These are phyloP conservation scores for Sonneratia caseolaris DNA, from an alignment of 345 rosid species.

Conservation along the genomic window DNA sequence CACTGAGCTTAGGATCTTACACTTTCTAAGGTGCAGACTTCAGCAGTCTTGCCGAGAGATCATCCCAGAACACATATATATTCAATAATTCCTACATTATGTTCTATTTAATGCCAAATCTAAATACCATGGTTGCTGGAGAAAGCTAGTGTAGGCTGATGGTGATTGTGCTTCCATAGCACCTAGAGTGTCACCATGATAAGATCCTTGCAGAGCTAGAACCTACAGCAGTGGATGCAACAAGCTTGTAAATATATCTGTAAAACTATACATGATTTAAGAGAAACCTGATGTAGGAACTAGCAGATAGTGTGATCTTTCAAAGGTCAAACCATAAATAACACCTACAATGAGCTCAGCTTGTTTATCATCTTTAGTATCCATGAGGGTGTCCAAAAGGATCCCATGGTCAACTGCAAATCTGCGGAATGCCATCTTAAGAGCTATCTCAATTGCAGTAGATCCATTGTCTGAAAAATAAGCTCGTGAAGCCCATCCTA, in stretches of 20 bases:
- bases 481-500: constrained; percentile 93
- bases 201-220: constrained; percentile 84
- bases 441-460: constrained; percentile 86
- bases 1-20: not conserved
- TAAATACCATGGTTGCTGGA: constrained; percentile 87
- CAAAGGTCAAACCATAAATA: not conserved
- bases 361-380: constrained; percentile 21
- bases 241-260: not conserved
- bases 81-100: not conserved
- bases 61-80: not conserved
- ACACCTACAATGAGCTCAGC: constrained; percentile 47
- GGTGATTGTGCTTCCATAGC: constrained; percentile 99
- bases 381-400: constrained; percentile 19
- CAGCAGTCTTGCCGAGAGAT: not conserved
- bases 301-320: not conserved
- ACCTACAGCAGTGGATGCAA: constrained; percentile 34
- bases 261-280: not conserved
- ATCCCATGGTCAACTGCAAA: constrained; percentile 52
- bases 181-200: constrained; percentile 97
- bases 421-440: constrained; percentile 95
- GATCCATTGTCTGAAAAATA: constrained; percentile 95
- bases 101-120: not conserved
- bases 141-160: constrained; percentile 76
- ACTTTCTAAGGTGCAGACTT: not conserved
- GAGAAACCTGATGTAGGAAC: not conserved